Evolutionary conservation across 768 basidiomycete species (phyloP), one percentile per base, ranked within the genome.

Genomic region (Leccinum sublutescens): DNA sequence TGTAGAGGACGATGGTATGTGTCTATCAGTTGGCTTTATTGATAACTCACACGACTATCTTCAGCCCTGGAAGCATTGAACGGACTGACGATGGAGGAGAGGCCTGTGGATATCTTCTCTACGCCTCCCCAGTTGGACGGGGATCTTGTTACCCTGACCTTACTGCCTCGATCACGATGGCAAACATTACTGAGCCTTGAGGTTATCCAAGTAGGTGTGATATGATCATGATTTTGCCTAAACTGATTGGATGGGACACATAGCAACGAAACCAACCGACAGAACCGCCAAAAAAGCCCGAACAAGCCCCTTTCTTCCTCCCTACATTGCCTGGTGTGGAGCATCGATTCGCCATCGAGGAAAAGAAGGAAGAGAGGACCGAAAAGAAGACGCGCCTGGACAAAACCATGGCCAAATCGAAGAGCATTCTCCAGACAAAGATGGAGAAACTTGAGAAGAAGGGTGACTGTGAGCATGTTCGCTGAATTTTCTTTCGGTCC

Each of bases 101-200:
- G 78, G n/a, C 78, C 82, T 8, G 68, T 78, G 17, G 88, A 93
- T 66, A 82, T 86, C 29, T 92, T 91, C 74, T 84, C 85, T 19
- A 92, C 93, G 6, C 93, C 93, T n/a, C 85, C 89, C 27, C 93
- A 96, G 70, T 77, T 98, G 6, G 88, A 89, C 55, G 91, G 88
- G 53, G 93, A 94, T 17, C 83, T 99, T n/a, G 83, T 98, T 53
- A 98, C 97, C 1, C 77, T 99, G 19, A 95, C 96, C 6, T 79
- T 95, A 23, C 80, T 98, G 43, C 97, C 97, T 15, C 87, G 95
- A 40, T 87, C 93, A 14, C 82, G 91, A 66, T 99, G 97, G 97
- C 94, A 97, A 74, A 95, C 97, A 0, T 76, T 99, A n/a, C 80
- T 99, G 58, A 97, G 97, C 68, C 80, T 99, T 17, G 97, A 98